Base-by-base conservation (phyloP, 2,329 filamentous ascomycete genomes). In the Drechmeria coniospora region DNA sequence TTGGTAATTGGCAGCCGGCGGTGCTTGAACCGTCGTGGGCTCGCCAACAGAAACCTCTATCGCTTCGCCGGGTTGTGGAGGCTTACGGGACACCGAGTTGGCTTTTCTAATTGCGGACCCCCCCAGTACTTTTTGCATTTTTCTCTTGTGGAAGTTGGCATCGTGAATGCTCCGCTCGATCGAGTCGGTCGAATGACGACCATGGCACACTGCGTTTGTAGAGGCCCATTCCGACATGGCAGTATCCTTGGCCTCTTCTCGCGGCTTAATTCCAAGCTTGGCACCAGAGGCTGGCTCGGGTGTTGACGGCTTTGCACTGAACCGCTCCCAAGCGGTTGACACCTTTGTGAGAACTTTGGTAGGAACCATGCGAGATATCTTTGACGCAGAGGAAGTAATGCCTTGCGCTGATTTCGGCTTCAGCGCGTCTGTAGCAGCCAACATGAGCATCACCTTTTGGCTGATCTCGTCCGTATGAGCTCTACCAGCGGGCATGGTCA, bases 371-470 rank as follows among this genome's bases (percentile, higher is more conserved):
- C 46, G 44, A 9, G 44, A 39, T 16, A 47, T 32, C 25, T 45
- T 48, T 11, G 43, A 40, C 15, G 31, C 24, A 4, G 35, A 28
- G 4, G 28, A 37, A 14, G 30, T 28, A 15, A 26, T 21, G 5
- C 28, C 25, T 3, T 32, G 34, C 6, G 35, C 29, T n/a, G 36
- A 30, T 4, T 32, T 36, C 15, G 51, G 45, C 30, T 55, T 57
- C 5, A 55, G 35, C 9, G 43, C 40, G 19, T 51, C 32, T 2
- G 44, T 52, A 5, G 51, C 49, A 8, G 52, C 46, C 15, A 57
- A 35, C 52, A 57, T 57, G 9, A 45, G 46, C 4, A 30, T 29
- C 8, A 54, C 35, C 31, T 57, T 56, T n/a, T 45, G 31, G 15
- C 45, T 44, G 17, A 56, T 44, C 15, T 46, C 40, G 4, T 46